Evolutionary conservation across 1,139 yeast genomes (phyloP).

Genomic region (Hyphopichia buzzinii): DNA sequence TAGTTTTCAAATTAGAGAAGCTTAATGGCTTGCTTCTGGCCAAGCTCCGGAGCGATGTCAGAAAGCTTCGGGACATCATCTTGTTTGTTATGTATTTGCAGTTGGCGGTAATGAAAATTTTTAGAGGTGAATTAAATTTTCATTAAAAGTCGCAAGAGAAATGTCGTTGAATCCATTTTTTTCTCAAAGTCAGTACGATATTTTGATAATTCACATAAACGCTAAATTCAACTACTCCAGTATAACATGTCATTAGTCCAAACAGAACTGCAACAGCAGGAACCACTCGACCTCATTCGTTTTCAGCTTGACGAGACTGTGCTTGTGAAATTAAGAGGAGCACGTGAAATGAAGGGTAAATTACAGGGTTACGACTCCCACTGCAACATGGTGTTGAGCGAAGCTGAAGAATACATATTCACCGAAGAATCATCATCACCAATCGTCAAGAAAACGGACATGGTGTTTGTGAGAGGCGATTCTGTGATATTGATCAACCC

Average conservation of each 20-base stretch:
- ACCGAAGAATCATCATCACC: slow-evolving; percentile 51
- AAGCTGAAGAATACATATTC: slow-evolving; percentile 82
- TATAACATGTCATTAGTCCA: slow-evolving; percentile 36
- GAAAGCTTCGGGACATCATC: slow-evolving; percentile 16
- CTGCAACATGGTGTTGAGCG: slow-evolving; percentile 93
- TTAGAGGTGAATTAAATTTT: not conserved
- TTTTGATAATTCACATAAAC: too few species aligned
- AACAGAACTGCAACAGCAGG: slow-evolving; percentile 32
- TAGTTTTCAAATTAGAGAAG: slow-evolving; percentile 24
- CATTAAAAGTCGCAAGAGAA: slow-evolving; percentile 2
- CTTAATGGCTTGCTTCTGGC: slow-evolving; percentile 28
- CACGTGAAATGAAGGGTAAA: slow-evolving; percentile 86
- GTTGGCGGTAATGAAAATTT: not conserved
- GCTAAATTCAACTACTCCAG: too few species aligned
- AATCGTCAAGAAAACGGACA: slow-evolving; percentile 61
- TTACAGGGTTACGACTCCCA: slow-evolving; percentile 96
- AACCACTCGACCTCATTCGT: slow-evolving; percentile 85
- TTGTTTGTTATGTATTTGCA: slow-evolving; percentile 8
- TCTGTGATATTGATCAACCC: slow-evolving; percentile 80
- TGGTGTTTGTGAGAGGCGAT: slow-evolving; percentile 96
- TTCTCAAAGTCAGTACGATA: too few species aligned
- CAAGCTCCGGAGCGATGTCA: slow-evolving; percentile 13
- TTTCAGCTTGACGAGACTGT: slow-evolving; percentile 85
- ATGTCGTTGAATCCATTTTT: too few species aligned
- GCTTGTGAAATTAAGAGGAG: slow-evolving; percentile 91